Evolutionary conservation across 805 yeast genomes (phyloP).

Genomic region (Candida bentonensis): DNA sequence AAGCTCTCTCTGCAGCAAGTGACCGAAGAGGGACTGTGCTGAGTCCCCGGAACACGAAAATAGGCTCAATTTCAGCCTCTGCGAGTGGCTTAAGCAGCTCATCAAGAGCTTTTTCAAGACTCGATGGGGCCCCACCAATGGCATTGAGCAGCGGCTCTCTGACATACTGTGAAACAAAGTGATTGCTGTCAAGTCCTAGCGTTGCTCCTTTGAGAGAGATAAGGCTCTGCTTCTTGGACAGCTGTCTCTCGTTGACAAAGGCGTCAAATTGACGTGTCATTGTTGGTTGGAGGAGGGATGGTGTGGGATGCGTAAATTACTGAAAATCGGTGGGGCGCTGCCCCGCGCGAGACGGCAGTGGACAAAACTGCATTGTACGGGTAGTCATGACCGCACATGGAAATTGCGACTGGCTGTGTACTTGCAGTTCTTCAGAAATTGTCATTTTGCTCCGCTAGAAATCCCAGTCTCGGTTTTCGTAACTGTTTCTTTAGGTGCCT

Average conservation of each 20-base stretch:
- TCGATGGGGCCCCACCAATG: not conserved
- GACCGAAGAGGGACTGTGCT: not conserved
- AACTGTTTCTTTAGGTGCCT: too few relatives aligned
- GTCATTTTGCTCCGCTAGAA: too few relatives aligned
- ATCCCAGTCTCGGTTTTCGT: too few relatives aligned
- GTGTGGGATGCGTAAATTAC: too few relatives aligned
- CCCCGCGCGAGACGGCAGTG: too few relatives aligned
- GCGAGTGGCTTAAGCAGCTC: not conserved
- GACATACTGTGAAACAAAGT: not conserved
- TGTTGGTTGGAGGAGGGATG: too few relatives aligned
- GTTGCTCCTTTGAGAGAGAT: not conserved
- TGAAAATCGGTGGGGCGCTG: too few relatives aligned
- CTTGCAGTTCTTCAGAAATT: too few relatives aligned
- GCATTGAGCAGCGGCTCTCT: not conserved
- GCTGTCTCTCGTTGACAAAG: not conserved
- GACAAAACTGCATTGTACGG: too few relatives aligned
- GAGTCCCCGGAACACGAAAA: not conserved
- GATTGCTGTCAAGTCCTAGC: not conserved
- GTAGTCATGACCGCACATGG: too few relatives aligned
- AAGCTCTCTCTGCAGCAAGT: not conserved
- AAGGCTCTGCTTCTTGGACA: not conserved
- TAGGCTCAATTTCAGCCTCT: not conserved
- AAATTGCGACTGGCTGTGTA: too few relatives aligned
- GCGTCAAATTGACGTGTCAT: not conserved
- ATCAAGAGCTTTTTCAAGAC: not conserved